Percentiles rank a stretch among this genome's conserved stretches.
Conservation (phyloP, 192 early-diverging fungal genomes). For the Radiomyces spectabilis region DNA sequence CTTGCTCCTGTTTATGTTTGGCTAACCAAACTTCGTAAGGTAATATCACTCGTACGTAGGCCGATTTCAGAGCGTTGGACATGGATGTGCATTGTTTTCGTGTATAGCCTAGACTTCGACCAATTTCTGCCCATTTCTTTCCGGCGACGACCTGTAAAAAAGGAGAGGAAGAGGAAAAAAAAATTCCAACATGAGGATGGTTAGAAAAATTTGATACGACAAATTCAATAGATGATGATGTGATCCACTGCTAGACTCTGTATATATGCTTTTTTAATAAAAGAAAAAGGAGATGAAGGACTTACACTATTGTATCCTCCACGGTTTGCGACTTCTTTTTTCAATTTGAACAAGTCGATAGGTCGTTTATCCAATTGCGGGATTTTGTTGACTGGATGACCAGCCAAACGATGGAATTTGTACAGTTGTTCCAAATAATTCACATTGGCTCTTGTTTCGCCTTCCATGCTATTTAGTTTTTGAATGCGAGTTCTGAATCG, state of each 20-base stretch:
- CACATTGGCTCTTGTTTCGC: slow-evolving; percentile 73
- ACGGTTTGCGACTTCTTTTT: slow-evolving; percentile 70
- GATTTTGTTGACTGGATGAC: slow-evolving; percentile 64
- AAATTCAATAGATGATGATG: no score
- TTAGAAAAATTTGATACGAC: not conserved
- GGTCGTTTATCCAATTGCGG: slow-evolving; percentile 83
- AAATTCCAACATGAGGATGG: not conserved
- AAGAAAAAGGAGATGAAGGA: not conserved
- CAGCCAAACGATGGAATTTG: slow-evolving; percentile 79
- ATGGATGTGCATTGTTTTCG: slow-evolving; percentile 69
- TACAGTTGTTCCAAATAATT: slow-evolving; percentile 90
- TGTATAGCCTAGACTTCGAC: slow-evolving; percentile 61
- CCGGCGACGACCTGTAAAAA: slow-evolving; percentile 49
- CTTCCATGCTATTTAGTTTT: slow-evolving; percentile 88
- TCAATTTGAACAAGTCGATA: slow-evolving; percentile 76
- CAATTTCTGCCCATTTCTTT: slow-evolving; percentile 87
- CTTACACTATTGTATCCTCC: slow-evolving; percentile 67
- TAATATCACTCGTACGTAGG: slow-evolving; percentile 57
- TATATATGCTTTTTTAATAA: not conserved
- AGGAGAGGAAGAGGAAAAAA: not conserved
- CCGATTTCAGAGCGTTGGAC: slow-evolving; percentile 64
- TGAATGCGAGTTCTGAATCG: slow-evolving; percentile 85
- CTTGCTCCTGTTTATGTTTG: slow-evolving; percentile 28
- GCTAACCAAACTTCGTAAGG: slow-evolving; percentile 64
- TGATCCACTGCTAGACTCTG: not conserved